phyloP scores from a whole-genome alignment of 805 yeast genomes.

The Teunomyces stri region DNA sequence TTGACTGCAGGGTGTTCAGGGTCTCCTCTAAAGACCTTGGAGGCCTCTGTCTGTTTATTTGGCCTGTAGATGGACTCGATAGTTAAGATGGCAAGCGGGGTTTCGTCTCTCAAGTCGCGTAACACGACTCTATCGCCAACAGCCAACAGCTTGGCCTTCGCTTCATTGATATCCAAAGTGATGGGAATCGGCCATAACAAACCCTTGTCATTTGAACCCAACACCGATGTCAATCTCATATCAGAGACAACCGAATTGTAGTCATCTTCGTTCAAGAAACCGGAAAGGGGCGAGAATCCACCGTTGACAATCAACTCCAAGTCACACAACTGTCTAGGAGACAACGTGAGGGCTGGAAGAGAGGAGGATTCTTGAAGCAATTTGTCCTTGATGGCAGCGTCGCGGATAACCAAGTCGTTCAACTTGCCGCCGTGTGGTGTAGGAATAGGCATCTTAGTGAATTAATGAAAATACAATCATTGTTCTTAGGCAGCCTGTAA shows the following conservation, averaged over 20 bases:
- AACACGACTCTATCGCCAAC: slow-evolving; percentile 67
- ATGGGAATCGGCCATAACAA: slow-evolving; percentile 91
- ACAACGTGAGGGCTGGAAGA: slow-evolving; percentile 51
- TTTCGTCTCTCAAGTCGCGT: slow-evolving; percentile 78
- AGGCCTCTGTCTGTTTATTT: slow-evolving; percentile 75
- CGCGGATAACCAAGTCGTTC: slow-evolving; percentile 84
- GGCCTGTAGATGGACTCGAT: slow-evolving; percentile 79
- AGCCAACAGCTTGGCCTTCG: slow-evolving; percentile 43
- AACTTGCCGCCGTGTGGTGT: slow-evolving; percentile 91
- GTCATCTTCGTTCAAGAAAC: slow-evolving; percentile 65
- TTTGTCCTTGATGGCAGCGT: slow-evolving; percentile 54
- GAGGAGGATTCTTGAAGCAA: slow-evolving; percentile 58
- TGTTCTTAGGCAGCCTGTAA: background rate
- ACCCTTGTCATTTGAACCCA: slow-evolving; percentile 47
- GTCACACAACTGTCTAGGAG: slow-evolving; percentile 91
- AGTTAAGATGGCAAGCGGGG: slow-evolving; percentile 77
- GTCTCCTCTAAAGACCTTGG: slow-evolving; percentile 90
- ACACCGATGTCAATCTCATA: slow-evolving; percentile 60
- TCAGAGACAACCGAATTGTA: slow-evolving; percentile 65
- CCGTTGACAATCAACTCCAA: slow-evolving; percentile 88
- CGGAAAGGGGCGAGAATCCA: slow-evolving; percentile 84
- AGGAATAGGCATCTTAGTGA: slow-evolving; percentile 49
- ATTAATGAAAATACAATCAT: background rate
- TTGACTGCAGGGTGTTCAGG: slow-evolving; percentile 93
- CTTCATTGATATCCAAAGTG: slow-evolving; percentile 69